These are phyloP conservation scores for Fusarium sp. DNA, from an alignment of 2,329 filamentous ascomycete species.

Conservation along the genomic window DNA sequence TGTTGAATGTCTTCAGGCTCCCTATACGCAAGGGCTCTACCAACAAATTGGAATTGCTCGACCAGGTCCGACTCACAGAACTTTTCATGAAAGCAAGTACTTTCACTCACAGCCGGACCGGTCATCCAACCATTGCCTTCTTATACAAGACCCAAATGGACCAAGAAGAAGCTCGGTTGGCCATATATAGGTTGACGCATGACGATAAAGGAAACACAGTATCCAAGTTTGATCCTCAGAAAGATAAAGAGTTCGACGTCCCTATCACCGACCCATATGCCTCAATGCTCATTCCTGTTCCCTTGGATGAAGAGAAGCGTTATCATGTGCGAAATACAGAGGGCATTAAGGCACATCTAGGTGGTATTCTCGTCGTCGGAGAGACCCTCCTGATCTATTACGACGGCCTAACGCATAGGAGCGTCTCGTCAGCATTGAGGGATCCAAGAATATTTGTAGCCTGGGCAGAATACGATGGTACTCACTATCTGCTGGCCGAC, in stretches of 20 bases:
- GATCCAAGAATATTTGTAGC: conserved; percentile 90
- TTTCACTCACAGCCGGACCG: conserved; percentile 69
- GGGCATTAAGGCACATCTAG: conserved; percentile 67
- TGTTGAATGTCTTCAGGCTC: conserved; percentile 67
- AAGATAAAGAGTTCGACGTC: conserved; percentile 66
- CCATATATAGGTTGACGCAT: conserved; percentile 68
- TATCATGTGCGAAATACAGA: conserved; percentile 69
- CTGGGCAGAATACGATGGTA: conserved; percentile 86
- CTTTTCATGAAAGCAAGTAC: conserved; percentile 69
- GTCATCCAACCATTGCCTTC: conserved; percentile 68
- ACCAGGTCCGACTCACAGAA: conserved; percentile 68
- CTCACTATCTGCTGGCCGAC: conserved; percentile 88
- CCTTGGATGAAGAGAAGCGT: conserved; percentile 67
- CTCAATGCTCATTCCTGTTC: conserved; percentile 72
- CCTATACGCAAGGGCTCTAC: conserved; percentile 59
- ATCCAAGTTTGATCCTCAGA: conserved; percentile 66
- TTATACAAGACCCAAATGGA: conserved; percentile 67
- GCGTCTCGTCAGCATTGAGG: conserved; percentile 72
- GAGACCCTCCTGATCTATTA: conserved; percentile 88
- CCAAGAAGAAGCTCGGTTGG: conserved; percentile 65
- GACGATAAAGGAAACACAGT: conserved; percentile 68
- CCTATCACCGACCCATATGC: conserved; percentile 67
- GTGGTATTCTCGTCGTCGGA: conserved; percentile 79
- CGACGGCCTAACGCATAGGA: conserved; percentile 78
- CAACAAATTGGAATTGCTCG: conserved; percentile 61